Evolutionary conservation across 495 filamentous ascomycete species (phyloP).

Genomic region (Podospora tetraspora): DNA sequence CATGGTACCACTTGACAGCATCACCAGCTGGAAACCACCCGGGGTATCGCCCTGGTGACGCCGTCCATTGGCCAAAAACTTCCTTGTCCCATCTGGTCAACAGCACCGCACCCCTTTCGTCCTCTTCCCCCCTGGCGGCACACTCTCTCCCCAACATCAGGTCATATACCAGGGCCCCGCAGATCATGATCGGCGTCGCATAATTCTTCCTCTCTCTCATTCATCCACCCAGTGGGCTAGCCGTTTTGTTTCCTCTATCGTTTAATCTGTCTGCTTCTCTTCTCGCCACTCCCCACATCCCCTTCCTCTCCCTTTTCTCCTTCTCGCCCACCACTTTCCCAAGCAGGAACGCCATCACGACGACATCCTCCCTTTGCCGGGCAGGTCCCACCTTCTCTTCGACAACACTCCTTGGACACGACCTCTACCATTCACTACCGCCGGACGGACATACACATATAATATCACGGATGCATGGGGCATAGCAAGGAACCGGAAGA

Average conservation of each 20-base stretch:
- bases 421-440: constrained; percentile 14
- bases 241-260: constrained; percentile 14
- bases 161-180: constrained; percentile 21
- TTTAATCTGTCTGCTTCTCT: constrained; percentile 21
- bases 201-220: constrained; percentile 10
- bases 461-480: constrained; percentile 10
- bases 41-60: neutral
- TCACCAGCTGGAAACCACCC: constrained; percentile 4
- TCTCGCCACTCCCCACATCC: constrained; percentile 12
- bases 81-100: neutral
- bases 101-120: neutral
- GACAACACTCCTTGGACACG: constrained; percentile 10
- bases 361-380: constrained; percentile 24
- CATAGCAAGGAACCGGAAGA: constrained; percentile 1
- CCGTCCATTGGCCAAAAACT: constrained; percentile 9
- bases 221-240: constrained; percentile 8
- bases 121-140: constrained; percentile 4
- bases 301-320: constrained; percentile 12
- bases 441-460: constrained; percentile 15
- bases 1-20: constrained; percentile 9
- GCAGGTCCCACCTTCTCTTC: constrained; percentile 29
- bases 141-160: constrained; percentile 13
- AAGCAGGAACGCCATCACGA: constrained; percentile 14
- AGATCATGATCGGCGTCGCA: constrained; percentile 29
- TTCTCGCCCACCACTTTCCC: constrained; percentile 14